phyloP scores from a whole-genome alignment of 164 flowering plant genomes.

The Echeveria elegans region DNA sequence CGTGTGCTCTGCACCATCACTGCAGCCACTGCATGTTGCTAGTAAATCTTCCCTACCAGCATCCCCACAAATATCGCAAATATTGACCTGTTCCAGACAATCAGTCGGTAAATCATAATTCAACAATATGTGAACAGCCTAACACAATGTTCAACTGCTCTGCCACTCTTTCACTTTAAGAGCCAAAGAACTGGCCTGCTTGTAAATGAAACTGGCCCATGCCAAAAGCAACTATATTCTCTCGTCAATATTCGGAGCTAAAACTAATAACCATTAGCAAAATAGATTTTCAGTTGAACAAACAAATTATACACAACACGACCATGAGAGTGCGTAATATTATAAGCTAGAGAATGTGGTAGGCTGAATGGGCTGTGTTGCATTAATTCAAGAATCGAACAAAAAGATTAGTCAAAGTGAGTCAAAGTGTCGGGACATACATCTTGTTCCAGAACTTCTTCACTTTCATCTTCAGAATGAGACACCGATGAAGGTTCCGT shows the following conservation, averaged over 20 bases:
- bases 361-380: too few relatives aligned
- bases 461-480: conserved; percentile 34
- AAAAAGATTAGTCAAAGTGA: neutral
- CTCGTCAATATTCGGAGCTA: too few relatives aligned
- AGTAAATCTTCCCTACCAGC: conserved; percentile 95
- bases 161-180: too few relatives aligned
- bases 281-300: too few relatives aligned
- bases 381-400: neutral
- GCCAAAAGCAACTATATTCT: too few relatives aligned
- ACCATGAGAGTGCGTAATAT: neutral
- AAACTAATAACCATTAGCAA: too few relatives aligned
- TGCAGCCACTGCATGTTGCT: conserved; percentile 81
- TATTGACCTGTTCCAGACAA: conserved; percentile 58
- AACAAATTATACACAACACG: too few relatives aligned
- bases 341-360: neutral
- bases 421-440: conserved; percentile 33
- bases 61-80: conserved; percentile 99
- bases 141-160: neutral
- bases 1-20: conserved; percentile 99
- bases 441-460: conserved; percentile 64
- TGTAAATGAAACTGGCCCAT: neutral
- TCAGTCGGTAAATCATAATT: neutral
- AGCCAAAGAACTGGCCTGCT: too few relatives aligned
- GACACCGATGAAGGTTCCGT: conserved; percentile 22
- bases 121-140: neutral